Evolutionary conservation across 192 early-diverging fungal genomes (phyloP).

Genomic region (Coemansia sp.): DNA sequence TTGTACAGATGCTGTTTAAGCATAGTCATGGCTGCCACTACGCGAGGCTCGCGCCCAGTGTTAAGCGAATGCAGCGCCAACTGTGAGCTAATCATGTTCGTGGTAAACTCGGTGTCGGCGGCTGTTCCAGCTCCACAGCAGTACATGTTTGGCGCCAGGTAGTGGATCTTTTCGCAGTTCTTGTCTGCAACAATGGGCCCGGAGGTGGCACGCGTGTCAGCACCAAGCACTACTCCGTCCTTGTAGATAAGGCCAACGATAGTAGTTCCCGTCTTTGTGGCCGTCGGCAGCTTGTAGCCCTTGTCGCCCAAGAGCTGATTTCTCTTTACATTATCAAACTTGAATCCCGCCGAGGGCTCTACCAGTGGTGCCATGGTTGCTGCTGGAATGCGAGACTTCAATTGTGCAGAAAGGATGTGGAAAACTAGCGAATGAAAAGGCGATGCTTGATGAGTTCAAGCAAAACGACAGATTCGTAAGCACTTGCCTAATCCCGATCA

Average conservation of each 20-base stretch:
- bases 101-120: conserved; percentile 97
- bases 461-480: conserved; percentile 20
- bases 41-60: conserved; percentile 84
- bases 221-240: conserved; percentile 92
- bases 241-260: conserved; percentile 94
- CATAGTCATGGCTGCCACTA: conserved; percentile 93
- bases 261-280: conserved; percentile 95
- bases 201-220: conserved; percentile 94
- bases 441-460: not conserved
- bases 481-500: conserved; percentile 16
- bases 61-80: conserved; percentile 89
- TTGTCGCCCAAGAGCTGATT: conserved; percentile 75
- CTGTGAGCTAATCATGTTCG: conserved; percentile 86
- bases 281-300: conserved; percentile 74
- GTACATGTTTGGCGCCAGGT: conserved; percentile 96
- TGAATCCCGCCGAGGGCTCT: conserved; percentile 42
- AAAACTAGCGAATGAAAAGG: not conserved
- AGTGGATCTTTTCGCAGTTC: conserved; percentile 99
- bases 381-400: not conserved
- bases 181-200: conserved; percentile 98
- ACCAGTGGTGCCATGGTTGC: conserved; percentile 21
- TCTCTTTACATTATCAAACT: conserved; percentile 56
- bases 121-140: conserved; percentile 98
- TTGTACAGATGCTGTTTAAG: conserved; percentile 97
- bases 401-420: not conserved